Evolutionary conservation across 2,329 filamentous ascomycete genomes (phyloP).

Genomic region (Trichophyton schoenleinii): DNA sequence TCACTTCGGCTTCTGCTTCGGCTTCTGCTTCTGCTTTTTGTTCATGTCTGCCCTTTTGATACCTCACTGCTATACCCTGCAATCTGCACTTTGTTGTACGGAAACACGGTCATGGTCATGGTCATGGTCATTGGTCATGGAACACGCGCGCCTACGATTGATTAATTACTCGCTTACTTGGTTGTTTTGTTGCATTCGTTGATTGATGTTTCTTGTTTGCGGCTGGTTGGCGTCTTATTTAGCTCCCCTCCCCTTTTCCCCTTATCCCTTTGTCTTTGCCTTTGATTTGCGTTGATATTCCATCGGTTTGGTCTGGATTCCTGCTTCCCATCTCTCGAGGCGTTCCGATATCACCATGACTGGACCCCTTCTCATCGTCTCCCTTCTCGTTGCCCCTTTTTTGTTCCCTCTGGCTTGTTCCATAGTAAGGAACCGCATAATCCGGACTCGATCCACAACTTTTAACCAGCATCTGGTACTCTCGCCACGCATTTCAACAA

Average conservation of each 20-base stretch:
- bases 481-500: neutral
- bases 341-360: neutral
- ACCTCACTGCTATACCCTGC: neutral
- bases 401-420: neutral
- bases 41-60: neutral
- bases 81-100: neutral
- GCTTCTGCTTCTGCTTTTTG: neutral
- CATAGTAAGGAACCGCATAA: neutral
- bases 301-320: neutral
- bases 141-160: slow-evolving; percentile 1
- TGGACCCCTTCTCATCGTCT: neutral
- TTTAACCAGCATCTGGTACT: neutral
- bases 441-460: neutral
- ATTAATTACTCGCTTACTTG: neutral
- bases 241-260: neutral
- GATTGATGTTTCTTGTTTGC: neutral
- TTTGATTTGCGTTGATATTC: neutral
- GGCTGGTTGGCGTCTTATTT: neutral
- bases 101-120: neutral
- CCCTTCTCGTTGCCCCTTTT: neutral
- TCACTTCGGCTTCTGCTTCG: too few relatives aligned
- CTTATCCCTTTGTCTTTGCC: neutral
- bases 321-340: neutral
- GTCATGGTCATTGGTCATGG: slow-evolving; percentile 1
- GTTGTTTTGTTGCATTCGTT: slow-evolving; percentile 1